Evolutionary conservation across 1,139 yeast species (phyloP), one percentile per base, ranked within the genome.

Genomic region (Taphrina sp.): DNA sequence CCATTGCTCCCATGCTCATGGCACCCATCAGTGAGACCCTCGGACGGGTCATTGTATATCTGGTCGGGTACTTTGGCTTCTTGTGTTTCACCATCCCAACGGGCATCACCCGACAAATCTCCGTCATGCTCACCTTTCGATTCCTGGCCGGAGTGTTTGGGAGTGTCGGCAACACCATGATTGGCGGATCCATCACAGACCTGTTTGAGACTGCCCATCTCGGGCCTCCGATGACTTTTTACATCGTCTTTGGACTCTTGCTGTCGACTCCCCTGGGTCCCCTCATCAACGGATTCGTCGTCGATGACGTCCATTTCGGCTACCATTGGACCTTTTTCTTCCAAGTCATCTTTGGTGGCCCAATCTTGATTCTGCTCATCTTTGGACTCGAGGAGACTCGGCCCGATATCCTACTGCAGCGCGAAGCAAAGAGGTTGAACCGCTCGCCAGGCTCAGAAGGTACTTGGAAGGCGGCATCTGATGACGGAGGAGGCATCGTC

Each of bases 161-260:
- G 0, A 81, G 92, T 2, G 96, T 96, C 3, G 88, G 95, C 0
- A 74, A 89, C 66, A 82, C 95, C 2, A 81, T 87, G 63, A 95
- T 92, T 8, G 94, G 90, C 59, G 96, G 95, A 59, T 81, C 95
- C 3, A 78, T 88, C 60, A 76, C 84, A 58, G 96, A 89, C 69
- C 70, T 73, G 77, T 54, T 85, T 82, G 71, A 81, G 83, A 70
- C 71, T 79, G 63, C 84, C 82, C 73, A 76, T 41, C 71, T 87
- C 46, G 80, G 77, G 51, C 64, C 72, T 26, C 85, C 86, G 1
- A 71, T 82, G 73, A 81, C 83, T 0, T 67, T 78, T n/a, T 82
- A 77, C 66, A 74, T 80, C 0, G 64, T 80, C 0, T 64, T 80
- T 23, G 82, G 83, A 17, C 85, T 87, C 0, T 54, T 64, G 22